Percentiles rank a stretch among this genome's conserved stretches.
These are phyloP conservation scores for Suhomyces taliae DNA, from an alignment of 1,139 yeast species.

Conservation along the genomic window DNA sequence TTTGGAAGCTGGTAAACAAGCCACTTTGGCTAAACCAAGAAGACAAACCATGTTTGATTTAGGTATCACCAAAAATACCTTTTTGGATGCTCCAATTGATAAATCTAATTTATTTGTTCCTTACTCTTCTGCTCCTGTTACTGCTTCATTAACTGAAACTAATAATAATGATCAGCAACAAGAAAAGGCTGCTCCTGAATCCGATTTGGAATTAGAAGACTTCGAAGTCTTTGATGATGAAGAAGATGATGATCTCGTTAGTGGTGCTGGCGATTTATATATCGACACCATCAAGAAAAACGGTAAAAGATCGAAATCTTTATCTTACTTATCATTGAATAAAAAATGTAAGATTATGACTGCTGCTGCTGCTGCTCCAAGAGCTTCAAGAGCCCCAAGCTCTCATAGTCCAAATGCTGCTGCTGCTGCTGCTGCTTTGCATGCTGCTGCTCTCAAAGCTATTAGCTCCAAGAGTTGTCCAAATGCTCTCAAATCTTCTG, in stretches of 20 bases:
- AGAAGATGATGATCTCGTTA: slow-evolving; percentile 24
- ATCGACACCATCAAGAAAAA: slow-evolving; percentile 35
- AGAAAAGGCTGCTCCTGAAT: slow-evolving; percentile 16
- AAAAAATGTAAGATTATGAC: slow-evolving; percentile 58
- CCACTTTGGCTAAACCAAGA: slow-evolving; percentile 35
- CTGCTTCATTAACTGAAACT: slow-evolving; percentile 53
- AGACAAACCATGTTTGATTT: slow-evolving; percentile 52
- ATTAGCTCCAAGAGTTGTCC: slow-evolving; percentile 34
- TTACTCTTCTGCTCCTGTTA: slow-evolving; percentile 72
- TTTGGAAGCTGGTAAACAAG: slow-evolving; percentile 29
- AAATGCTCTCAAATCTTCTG: slow-evolving; percentile 7
- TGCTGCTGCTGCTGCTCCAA: slow-evolving; percentile 83
- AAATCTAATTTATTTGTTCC: slow-evolving; percentile 63
- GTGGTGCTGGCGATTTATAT: slow-evolving; percentile 17
- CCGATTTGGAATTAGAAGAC: slow-evolving; percentile 42
- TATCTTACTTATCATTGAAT: slow-evolving; percentile 51
- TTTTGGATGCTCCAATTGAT: slow-evolving; percentile 51
- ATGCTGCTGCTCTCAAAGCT: slow-evolving; percentile 66
- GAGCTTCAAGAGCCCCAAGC: slow-evolving; percentile 63
- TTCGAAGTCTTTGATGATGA: slow-evolving; percentile 47
- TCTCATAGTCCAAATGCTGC: slow-evolving; percentile 62
- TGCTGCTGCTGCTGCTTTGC: slow-evolving; percentile 72
- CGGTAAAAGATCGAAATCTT: slow-evolving; percentile 63
- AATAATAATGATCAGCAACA: slow-evolving; percentile 4
- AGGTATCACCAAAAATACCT: slow-evolving; percentile 46